Conservation (phyloP, 129 eudicot genomes). For the Sambucus nigra region DNA sequence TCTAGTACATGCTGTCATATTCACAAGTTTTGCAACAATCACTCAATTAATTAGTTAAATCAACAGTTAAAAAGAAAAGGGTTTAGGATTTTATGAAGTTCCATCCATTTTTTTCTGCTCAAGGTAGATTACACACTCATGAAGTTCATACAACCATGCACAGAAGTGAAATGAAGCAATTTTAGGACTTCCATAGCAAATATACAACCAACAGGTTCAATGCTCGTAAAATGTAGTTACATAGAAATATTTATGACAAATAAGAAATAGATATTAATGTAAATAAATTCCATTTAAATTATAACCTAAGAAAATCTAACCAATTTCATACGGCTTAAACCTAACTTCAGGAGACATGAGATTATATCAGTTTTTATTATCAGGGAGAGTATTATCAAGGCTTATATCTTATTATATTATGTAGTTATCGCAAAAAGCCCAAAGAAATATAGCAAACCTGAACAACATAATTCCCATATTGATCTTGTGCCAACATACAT, state of each 20-base stretch:
- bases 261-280: neutral
- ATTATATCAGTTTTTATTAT: too few species aligned
- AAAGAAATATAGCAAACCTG: slow-evolving; percentile 65
- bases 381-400: too few species aligned
- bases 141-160: neutral
- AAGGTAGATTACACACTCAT: neutral
- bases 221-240: neutral
- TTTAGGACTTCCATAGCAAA: neutral
- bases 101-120: neutral
- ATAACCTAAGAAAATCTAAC: too few species aligned
- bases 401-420: too few species aligned
- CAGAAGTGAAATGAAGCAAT: neutral
- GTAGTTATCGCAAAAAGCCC: too few species aligned
- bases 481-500: slow-evolving; percentile 91
- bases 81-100: too few species aligned
- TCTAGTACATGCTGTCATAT: slow-evolving; percentile 74
- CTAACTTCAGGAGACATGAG: too few species aligned
- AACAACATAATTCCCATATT: slow-evolving; percentile 94
- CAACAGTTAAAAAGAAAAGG: neutral
- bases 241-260: neutral
- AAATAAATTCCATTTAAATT: neutral
- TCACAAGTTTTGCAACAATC: neutral
- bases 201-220: neutral
- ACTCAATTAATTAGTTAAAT: neutral
- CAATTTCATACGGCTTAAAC: too few species aligned